These are phyloP conservation scores for Neurospora sp. DNA, from an alignment of 495 filamentous ascomycete genomes.

Conservation along the genomic window DNA sequence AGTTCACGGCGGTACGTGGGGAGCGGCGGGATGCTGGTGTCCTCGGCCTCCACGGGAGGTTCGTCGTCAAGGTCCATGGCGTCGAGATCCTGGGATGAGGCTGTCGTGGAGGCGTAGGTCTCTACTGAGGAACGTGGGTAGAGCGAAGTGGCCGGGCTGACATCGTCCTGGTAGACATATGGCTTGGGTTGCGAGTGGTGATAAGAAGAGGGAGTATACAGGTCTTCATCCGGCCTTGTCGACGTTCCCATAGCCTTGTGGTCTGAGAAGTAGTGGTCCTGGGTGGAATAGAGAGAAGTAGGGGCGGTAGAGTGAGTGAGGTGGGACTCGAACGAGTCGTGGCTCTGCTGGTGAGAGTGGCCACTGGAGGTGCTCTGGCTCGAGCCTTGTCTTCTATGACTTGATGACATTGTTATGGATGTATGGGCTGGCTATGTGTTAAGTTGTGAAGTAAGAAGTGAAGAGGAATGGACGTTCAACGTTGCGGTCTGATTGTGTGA, in stretches of 20 bases:
- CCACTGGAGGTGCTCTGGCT: slow-evolving; percentile 41
- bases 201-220: background rate
- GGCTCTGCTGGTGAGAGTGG: slow-evolving; percentile 44
- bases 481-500: slow-evolving; percentile 1
- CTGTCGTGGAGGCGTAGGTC: slow-evolving; percentile 68
- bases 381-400: slow-evolving; percentile 22
- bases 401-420: slow-evolving; percentile 13
- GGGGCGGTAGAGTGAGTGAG: slow-evolving; percentile 48
- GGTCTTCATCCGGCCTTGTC: slow-evolving; percentile 6
- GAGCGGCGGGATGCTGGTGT: slow-evolving; percentile 34
- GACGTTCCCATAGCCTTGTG: slow-evolving; percentile 29
- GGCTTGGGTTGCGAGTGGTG: background rate
- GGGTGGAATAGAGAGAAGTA: slow-evolving; percentile 49
- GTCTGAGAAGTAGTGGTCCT: slow-evolving; percentile 31
- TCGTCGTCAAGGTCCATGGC: slow-evolving; percentile 46
- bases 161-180: slow-evolving; percentile 33
- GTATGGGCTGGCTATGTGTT: background rate
- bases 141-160: slow-evolving; percentile 35
- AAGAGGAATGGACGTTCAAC: background rate
- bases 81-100: slow-evolving; percentile 54
- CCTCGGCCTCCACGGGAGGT: slow-evolving; percentile 28
- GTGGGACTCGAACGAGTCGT: slow-evolving; percentile 50
- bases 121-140: slow-evolving; percentile 58
- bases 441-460: slow-evolving; percentile 1
- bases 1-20: slow-evolving; percentile 51